Evolutionary conservation across 2,329 filamentous ascomycete species (phyloP), one percentile per base, ranked within the genome.

Genomic region (Phialophora expanda): DNA sequence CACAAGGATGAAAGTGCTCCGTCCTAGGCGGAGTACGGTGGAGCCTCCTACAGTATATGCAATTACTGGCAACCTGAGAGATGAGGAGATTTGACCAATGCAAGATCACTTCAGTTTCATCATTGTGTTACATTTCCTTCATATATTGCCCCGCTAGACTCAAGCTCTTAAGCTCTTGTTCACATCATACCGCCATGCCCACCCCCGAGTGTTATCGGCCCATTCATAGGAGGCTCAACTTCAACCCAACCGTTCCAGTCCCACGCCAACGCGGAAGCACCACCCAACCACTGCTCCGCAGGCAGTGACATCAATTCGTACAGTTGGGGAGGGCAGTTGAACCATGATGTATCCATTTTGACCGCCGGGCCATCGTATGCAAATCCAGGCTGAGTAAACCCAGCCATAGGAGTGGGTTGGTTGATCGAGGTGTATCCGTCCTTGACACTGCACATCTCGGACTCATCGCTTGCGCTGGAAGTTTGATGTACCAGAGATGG

Each of bases 221-320:
- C 50, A 41, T 32, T 17, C 20, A 30, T n/a, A 20, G n/a, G 4
- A 26, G 59, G 17, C 5, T 48, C 59, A 4, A 48, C 50, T 14
- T 62, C 51, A n/a, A 55, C 32, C 62, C 56, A 58, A 7, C 22
- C 8, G n/a, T 24, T 56, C 63, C 63, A 65, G 57, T 65, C 57
- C 63, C 63, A 65, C 22, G 63, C 46, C 24, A 65, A 30, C 7
- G 56, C 26, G 2, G 56, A 55, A 48, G 56, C 48, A 22, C 63
- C 63, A 9, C 57, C 57, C 4, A 65, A 50, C 63, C 63, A 65
- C 20, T 65, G 63, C 57, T 65, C 63, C 24, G 63, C 14, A 5
- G 63, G 63, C 12, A 65, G 56, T 17, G 9, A 9, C 48, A 65
- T 56, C 30, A 65, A 38, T 6, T 61, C 53, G 24, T 65, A 57